A percentile compares a stretch with the other conserved stretches of the same genome.
These are phyloP conservation scores for Lignosus rhinocerotis DNA, from an alignment of 1,284 basidiomycete genomes.

Conservation along the genomic window DNA sequence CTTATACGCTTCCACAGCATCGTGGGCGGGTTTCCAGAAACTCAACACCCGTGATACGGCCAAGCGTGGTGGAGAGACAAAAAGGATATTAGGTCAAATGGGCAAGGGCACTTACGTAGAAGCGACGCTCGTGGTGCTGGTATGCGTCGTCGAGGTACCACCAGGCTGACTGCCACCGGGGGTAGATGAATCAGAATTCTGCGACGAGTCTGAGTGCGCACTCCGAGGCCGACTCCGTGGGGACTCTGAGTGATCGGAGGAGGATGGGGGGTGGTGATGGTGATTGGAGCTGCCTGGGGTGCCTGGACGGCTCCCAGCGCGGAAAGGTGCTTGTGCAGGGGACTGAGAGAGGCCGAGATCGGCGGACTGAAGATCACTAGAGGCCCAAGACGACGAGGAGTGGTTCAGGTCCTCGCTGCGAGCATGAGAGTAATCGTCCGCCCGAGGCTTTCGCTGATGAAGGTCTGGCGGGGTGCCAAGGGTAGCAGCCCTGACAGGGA, in stretches of 20 bases:
- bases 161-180: constrained; percentile 45
- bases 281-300: constrained; percentile 50
- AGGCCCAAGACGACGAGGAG: constrained; percentile 30
- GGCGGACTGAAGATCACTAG: constrained; percentile 25
- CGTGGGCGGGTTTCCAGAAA: neutral
- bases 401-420: constrained; percentile 77
- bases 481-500: constrained; percentile 64
- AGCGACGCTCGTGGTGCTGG: constrained; percentile 30
- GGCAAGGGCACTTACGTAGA: constrained; percentile 30
- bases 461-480: constrained; percentile 52
- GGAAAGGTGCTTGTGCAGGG: constrained; percentile 46
- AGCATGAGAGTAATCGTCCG: constrained; percentile 46
- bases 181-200: constrained; percentile 46
- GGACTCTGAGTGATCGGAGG: constrained; percentile 51
- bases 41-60: neutral
- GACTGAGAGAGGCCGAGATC: constrained; percentile 38
- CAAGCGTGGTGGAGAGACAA: constrained; percentile 31
- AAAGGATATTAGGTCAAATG: constrained; percentile 5
- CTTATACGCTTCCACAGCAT: neutral
- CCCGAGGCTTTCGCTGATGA: constrained; percentile 45
- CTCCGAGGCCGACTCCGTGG: constrained; percentile 44
- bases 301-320: constrained; percentile 50
- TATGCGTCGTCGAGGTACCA: constrained; percentile 46
- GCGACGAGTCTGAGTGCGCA: constrained; percentile 48
- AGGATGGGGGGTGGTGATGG: constrained; percentile 47